A percentile compares a stretch with the other conserved stretches of the same genome.
phyloP scores from a whole-genome alignment of 169 alveolate species.

The Plasmodium sp. region DNA sequence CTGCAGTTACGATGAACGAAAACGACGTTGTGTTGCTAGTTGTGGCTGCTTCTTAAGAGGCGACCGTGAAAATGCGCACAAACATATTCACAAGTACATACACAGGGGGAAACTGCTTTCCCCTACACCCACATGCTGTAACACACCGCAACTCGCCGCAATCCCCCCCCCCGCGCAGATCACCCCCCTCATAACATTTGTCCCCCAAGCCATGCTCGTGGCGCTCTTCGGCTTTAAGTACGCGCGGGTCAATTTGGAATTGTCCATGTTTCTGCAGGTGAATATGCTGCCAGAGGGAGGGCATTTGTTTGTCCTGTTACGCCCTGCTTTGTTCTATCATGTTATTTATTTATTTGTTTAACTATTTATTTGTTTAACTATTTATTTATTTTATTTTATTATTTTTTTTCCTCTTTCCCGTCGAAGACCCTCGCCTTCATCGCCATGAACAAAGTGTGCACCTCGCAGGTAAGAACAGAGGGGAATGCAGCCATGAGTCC shows the following conservation, averaged over 20 bases:
- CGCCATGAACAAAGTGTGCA: slow-evolving; percentile 95
- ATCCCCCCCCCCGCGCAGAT: slow-evolving; percentile 44
- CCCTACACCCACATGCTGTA: background rate
- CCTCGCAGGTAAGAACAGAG: slow-evolving; percentile 88
- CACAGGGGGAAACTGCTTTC: background rate
- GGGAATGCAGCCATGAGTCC: background rate
- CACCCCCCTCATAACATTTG: slow-evolving; percentile 82
- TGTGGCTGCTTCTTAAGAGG: background rate
- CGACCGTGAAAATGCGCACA: background rate
- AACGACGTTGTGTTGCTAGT: background rate
- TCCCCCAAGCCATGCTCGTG: slow-evolving; percentile 85
- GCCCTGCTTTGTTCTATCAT: slow-evolving; percentile 9
- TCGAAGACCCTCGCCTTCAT: slow-evolving; percentile 94
- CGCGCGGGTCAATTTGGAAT: slow-evolving; percentile 79
- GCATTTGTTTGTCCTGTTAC: slow-evolving; percentile 1
- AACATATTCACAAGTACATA: background rate
- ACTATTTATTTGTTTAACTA: no score
- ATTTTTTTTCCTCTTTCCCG: slow-evolving; percentile 81
- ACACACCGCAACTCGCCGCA: background rate
- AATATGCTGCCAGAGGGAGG: background rate
- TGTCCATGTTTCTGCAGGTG: slow-evolving; percentile 79
- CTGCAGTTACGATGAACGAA: background rate
- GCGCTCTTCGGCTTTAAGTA: slow-evolving; percentile 77
- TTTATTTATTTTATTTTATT: slow-evolving; percentile 78
- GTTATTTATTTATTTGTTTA: slow-evolving; percentile 6